These are phyloP conservation scores for Eutypella sp. DNA, from an alignment of 2,329 filamentous ascomycete species.

Conservation along the genomic window DNA sequence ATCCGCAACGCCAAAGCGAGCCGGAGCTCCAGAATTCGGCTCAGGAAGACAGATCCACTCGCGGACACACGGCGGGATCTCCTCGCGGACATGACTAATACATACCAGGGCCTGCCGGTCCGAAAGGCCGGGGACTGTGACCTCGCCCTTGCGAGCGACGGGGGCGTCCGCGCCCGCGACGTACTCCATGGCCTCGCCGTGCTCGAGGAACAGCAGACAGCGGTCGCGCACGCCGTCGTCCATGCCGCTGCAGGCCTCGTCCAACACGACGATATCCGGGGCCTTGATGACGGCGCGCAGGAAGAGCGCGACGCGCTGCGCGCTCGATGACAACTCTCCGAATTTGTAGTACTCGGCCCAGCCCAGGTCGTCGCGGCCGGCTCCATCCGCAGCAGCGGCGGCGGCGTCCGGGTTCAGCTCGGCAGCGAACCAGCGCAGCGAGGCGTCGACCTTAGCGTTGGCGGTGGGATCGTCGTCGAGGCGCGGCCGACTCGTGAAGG, in stretches of 20 bases:
- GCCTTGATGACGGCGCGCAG: constrained; percentile 75
- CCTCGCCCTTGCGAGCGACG: constrained; percentile 35
- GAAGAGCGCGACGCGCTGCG: constrained; percentile 82
- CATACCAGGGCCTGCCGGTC: constrained; percentile 79
- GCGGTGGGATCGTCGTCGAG: constrained; percentile 57
- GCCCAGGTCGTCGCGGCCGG: constrained; percentile 26
- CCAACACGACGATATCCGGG: constrained; percentile 76
- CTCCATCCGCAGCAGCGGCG: constrained; percentile 16
- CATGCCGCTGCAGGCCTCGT: constrained; percentile 86
- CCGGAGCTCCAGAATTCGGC: constrained; percentile 55
- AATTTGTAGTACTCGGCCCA: constrained; percentile 70
- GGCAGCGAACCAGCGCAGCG: constrained; percentile 69
- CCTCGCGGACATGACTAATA: constrained; percentile 85
- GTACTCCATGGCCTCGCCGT: constrained; percentile 50
- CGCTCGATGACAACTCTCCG: constrained; percentile 70
- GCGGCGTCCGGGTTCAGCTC: constrained; percentile 62
- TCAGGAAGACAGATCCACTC: constrained; percentile 86
- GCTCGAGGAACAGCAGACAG: constrained; percentile 73
- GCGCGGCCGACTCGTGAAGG: constrained; percentile 67
- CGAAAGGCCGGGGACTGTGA: constrained; percentile 57
- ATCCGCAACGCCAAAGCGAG: constrained; percentile 60
- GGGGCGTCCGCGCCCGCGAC: constrained; percentile 26
- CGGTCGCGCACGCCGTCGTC: constrained; percentile 78
- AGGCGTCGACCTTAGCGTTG: constrained; percentile 58
- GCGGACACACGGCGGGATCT: constrained; percentile 77